Base-by-base conservation (phyloP, 2,329 filamentous ascomycete species). In the Sodiomyces alkalinus region DNA sequence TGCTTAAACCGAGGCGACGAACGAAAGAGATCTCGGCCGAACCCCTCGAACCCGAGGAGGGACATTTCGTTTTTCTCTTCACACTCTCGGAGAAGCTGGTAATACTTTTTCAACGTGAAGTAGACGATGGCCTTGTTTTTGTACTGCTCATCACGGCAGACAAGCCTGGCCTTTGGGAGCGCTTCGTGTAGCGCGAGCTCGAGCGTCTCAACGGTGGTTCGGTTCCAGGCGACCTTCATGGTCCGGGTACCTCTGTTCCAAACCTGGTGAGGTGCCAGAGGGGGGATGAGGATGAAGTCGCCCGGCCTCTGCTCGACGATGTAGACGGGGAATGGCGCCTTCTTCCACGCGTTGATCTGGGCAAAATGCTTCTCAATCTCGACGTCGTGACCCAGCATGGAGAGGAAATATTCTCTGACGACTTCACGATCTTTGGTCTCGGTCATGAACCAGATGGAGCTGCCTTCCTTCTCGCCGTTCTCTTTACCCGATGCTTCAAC, bases 361-460 rank as follows among this genome's bases (percentile, higher is more conserved):
- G 87, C 90, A 53, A 96, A 96, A 50, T 96, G 87, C 39, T 87
- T 83, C 47, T 98, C 90, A 12, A 96, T 82, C 46, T 96, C 87
- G 35, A 96, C 86, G 42, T 98, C 87, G 46, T 98, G 90, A 2
- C 90, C 90, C 5, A 98, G 64, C 51, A 83, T 80, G 2, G 85
- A 92, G 27, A 92, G 59, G 60, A 92, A 98, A 49, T 93, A 96
- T 45, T 96, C 87, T 1, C 85, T 77, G 3, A 96, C 85, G 4
- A 87, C 65, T 35, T 86, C 77, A 2, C 90, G 75, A 44, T 98
- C 90, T 43, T 90, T 92, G 19, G 76, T 85, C 49, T 94, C 85
- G 0, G 90, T 96, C 90, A 98, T 96, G 48, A 96, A 93, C 90
- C 90, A 98, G 20, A 98, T 71, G 0, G 90, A 94, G 30, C 81